phyloP scores from a whole-genome alignment of 306 rosid species.

The Pterocarpus macrocarpus region DNA sequence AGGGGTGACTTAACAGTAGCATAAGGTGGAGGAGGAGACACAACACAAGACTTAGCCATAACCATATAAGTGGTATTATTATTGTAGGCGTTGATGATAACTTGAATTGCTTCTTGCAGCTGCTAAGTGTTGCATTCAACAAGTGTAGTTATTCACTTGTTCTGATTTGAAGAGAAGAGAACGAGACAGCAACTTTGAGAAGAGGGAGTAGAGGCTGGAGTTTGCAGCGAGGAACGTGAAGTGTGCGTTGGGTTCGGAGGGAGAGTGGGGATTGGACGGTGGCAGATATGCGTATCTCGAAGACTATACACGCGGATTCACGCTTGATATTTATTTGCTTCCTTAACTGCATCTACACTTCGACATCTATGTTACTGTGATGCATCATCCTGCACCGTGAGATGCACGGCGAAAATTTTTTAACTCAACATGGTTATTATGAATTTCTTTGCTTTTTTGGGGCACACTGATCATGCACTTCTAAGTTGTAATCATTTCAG shows the following conservation, averaged over 20 bases:
- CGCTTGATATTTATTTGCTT: background rate
- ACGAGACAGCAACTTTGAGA: background rate
- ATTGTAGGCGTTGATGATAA: background rate
- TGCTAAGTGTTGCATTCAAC: background rate
- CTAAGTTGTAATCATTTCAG: background rate
- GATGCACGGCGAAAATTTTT: too few relatives aligned
- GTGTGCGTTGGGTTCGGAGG: background rate
- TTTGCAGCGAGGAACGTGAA: background rate
- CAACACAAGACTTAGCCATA: conserved; percentile 43
- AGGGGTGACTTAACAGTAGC: background rate
- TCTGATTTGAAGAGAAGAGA: background rate
- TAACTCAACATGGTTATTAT: too few relatives aligned
- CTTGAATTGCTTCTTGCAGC: background rate
- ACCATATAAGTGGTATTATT: background rate
- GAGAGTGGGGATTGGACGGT: conserved; percentile 42
- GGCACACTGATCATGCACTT: too few relatives aligned
- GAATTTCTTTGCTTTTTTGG: background rate
- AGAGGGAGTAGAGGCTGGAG: background rate
- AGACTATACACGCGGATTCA: conserved; percentile 46
- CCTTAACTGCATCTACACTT: too few relatives aligned
- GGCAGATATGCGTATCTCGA: conserved; percentile 29
- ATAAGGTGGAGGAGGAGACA: conserved; percentile 15
- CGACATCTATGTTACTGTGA: background rate
- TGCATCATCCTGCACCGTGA: too few relatives aligned
- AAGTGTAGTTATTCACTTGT: background rate